Evolutionary conservation across 2,329 filamentous ascomycete genomes (phyloP), one percentile per base, ranked within the genome.

Genomic region (Aspergillus clavatus): DNA sequence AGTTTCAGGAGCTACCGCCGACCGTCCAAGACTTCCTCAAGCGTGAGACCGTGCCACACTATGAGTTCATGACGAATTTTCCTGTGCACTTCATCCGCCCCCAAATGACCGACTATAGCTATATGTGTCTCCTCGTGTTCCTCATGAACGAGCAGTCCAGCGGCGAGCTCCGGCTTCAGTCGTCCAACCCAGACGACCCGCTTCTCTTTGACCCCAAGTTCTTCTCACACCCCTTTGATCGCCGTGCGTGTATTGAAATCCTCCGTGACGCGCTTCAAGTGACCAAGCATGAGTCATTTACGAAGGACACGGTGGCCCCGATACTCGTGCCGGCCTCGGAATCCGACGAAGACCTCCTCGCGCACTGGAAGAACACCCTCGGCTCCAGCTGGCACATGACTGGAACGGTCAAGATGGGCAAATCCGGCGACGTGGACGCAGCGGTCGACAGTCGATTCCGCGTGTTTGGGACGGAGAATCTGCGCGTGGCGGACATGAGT

Each of bases 321-420:
- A 51, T 78, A 16, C 59, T 66, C 1, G 72, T 61, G 1, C 77
- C 79, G 0, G 54, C 66, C 11, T 71, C 71, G 10, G 70, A 73
- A 0, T 72, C 69, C 0, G 79, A 82, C 22, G 77, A 79, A 40
- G 78, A 82, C 46, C 65, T 84, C 10, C 47, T 71, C 21, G 68
- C 69, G 12, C 67, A 71, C 52, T 79, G 71, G 71, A 65, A 61
- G 42, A 59, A 72, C 22, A 72, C 61, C 19, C 63, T 70, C 14
- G 67, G 60, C 23, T 76, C 71, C 2, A 76, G 66, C 45, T 81
- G 72, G 75, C 79, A 77, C 58, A 80, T 74, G 73, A 77, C 69
- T 1, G 75, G 77, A 0, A 83, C 80, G 0, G 71, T 70, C 5
- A 75, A 74, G 57, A 83, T 83, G 79, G 80, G 79, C 0, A 71